Conservation (phyloP, 2,329 filamentous ascomycete species). For the Diaporthe eres region DNA sequence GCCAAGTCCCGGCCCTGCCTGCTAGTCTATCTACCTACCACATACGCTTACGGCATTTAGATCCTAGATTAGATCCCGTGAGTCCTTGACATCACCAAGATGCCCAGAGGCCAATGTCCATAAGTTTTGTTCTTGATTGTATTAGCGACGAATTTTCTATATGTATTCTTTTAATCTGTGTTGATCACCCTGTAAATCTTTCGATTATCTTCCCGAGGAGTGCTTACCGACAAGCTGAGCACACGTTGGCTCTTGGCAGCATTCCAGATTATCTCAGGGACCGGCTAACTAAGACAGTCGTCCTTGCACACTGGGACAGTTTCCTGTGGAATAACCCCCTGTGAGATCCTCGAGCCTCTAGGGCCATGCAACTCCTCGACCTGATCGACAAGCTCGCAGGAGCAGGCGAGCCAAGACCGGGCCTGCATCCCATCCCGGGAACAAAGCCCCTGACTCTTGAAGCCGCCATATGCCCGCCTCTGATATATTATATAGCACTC, state of each 20-base stretch:
- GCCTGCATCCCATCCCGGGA: conserved; percentile 57
- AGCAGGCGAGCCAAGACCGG: conserved; percentile 51
- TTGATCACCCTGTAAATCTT: too few relatives aligned
- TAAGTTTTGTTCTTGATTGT: background rate
- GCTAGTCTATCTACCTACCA: background rate
- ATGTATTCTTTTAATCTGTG: background rate
- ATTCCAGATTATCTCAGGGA: too few relatives aligned
- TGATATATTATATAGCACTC: conserved; percentile 58
- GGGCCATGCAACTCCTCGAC: conserved; percentile 12
- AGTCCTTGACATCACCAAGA: conserved; percentile 35
- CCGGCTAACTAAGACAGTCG: too few relatives aligned
- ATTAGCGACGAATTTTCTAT: background rate
- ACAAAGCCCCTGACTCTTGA: conserved; percentile 55
- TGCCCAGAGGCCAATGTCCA: background rate
- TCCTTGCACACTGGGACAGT: too few relatives aligned
- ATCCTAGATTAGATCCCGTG: background rate
- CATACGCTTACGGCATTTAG: background rate
- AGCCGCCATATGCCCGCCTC: conserved; percentile 55
- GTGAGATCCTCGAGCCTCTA: background rate
- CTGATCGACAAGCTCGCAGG: conserved; percentile 47
- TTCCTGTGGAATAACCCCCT: too few relatives aligned
- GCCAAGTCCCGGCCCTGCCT: background rate
- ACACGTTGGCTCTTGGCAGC: background rate
- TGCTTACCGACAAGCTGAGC: background rate
- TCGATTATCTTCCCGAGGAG: too few relatives aligned